Base-by-base conservation (phyloP, 495 filamentous ascomycete species). In the Hyaloscypha finlandica region DNA sequence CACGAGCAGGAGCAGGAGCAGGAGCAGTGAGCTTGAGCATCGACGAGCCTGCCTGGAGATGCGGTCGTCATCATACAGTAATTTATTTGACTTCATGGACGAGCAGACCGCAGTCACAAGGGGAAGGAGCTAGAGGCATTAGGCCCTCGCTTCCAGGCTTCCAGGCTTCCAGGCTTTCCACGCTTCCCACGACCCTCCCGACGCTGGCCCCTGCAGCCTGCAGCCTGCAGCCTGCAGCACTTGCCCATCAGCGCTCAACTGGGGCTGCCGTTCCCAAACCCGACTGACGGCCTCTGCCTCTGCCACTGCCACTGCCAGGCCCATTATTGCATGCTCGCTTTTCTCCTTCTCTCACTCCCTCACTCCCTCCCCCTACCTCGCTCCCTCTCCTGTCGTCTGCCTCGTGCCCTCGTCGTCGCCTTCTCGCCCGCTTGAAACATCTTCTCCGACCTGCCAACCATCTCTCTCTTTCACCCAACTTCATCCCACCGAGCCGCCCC, bases 381-480 rank as follows among this genome's bases (percentile, higher is more conserved):
- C 22, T n/a, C n/a, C 4, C 51, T 53, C 51, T 53, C 51, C 51
- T 25, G 8, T 25, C 51, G 19, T 53, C 51, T 25, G 8, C 35
- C 35, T 12, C 35, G 35, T 37, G 25, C 22, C 35, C 42, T 48
- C 42, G 16, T 48, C 42, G 42, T 48, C 42, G 42, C 56, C 32
- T 20, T 54, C 61, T 63, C 45, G 61, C 9, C 61, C 61, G 53
- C 45, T 63, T 63, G 61, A 63, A 63, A 63, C 61, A 45, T 31
- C 45, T 51, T 51, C 61, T 63, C 61, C 30, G 61, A 54, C 42
- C 29, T 48, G 39, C 45, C 19, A 9, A 25, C 25, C 61, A 63
- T 54, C 20, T 45, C 37, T 12, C 14, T 16, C 61, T 20, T 11
- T 4, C 29, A 16, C 29, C 55, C 55, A 58, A 32, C 45, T 22